phyloP scores from a whole-genome alignment of 2,329 filamentous ascomycete species.

The Pleoardoris graminearum region DNA sequence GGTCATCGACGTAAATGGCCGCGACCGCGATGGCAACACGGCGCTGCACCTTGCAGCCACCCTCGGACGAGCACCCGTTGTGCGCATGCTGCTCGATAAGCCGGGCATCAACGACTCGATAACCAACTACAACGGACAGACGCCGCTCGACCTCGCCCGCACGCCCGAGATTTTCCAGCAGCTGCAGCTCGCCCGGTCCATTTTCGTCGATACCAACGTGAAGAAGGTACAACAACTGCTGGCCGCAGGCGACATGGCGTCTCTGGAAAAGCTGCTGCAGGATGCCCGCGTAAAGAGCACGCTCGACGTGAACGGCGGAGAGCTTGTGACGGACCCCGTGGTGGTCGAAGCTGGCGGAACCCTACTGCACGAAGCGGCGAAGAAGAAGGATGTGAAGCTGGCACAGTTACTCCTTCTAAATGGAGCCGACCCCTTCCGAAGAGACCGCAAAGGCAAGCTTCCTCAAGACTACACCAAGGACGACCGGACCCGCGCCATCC shows the following conservation, averaged over 20 bases:
- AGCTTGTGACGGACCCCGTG: conserved; percentile 78
- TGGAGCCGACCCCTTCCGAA: conserved; percentile 91
- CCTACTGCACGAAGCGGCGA: conserved; percentile 87
- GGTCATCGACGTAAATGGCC: conserved; percentile 79
- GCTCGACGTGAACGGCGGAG: conserved; percentile 88
- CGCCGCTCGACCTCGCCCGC: conserved; percentile 84
- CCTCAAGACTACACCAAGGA: conserved; percentile 97
- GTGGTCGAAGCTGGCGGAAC: conserved; percentile 87
- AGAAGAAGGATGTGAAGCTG: conserved; percentile 81
- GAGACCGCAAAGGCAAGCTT: conserved; percentile 92
- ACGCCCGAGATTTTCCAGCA: conserved; percentile 96
- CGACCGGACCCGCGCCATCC: conserved; percentile 80
- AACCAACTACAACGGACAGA: conserved; percentile 80
- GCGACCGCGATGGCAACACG: conserved; percentile 93
- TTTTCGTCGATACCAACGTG: conserved; percentile 86
- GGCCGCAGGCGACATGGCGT: conserved; percentile 71
- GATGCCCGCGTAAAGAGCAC: conserved; percentile 84
- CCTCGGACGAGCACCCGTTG: conserved; percentile 78
- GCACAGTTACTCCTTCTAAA: conserved; percentile 91
- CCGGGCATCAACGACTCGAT: conserved; percentile 85
- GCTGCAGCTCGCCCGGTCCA: conserved; percentile 83
- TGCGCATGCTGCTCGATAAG: conserved; percentile 81
- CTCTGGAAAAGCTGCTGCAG: conserved; percentile 76
- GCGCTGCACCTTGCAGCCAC: conserved; percentile 84
- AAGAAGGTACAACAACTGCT: conserved; percentile 83